Base-by-base conservation (phyloP, 306 rosid species). In the Hippophae gyantsensis region DNA sequence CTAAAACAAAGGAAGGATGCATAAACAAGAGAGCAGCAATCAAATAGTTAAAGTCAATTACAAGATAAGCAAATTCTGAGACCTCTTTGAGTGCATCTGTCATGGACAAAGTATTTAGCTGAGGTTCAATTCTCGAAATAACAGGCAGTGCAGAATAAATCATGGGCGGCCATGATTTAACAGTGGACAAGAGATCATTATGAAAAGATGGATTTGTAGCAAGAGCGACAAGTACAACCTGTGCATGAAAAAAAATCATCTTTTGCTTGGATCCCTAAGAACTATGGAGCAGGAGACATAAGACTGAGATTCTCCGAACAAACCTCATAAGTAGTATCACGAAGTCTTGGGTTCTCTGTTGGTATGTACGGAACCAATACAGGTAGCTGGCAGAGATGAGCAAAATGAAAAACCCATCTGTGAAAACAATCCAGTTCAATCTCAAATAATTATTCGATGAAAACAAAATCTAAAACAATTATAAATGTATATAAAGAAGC, bases 331-430 rank as follows among this genome's bases (percentile, higher is more conserved):
- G 89, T 93, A 79, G 96, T 92, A 68, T 85, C 96, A 50, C 93
- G 83, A 60, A 92, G 77, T 84, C 82, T 78, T 45, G 86, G 96
- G 85, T 74, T 83, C 53, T 82, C 88, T 10, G 85, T 85, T 55
- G 99, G 99, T 70, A 92, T 85, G 69, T 80, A 85, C 56, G 89
- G 95, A 64, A 86, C 99, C 65, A 92, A 76, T 61, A 92, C 88
- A 25, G 96, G 96, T 73, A 92, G 99, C 75, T 88, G 99, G 52
- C 95, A 93, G 57, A 85, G 86, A 69, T 92, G 99, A 65, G 99
- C 99, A 72, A 92, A 92, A 85, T 92, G 99, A 69, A 92, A 92
- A 67, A 88, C 96, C 99, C 96, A 92, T 77, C 96, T 88, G 89
- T 64, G 46, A 64, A 77, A 73, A 69, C 43, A 48, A 47, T 48